Percentiles rank a stretch among this genome's conserved stretches.
Conservation (phyloP, 1,139 yeast species). For the Suhomyces maxii region DNA sequence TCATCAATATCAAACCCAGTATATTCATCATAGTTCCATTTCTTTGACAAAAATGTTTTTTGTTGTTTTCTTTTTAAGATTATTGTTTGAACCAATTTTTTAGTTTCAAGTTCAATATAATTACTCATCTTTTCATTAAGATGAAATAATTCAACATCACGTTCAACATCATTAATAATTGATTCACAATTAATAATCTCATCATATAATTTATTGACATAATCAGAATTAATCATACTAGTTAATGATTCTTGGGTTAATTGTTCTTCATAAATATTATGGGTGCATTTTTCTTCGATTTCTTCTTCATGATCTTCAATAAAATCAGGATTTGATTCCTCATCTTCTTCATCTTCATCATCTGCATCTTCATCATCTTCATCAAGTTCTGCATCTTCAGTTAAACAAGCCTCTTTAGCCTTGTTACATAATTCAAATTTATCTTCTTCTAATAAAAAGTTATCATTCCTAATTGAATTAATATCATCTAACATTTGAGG, state of each 20-base stretch:
- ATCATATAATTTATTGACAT: conserved; percentile 31
- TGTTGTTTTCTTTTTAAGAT: conserved; percentile 35
- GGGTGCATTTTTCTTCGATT: conserved; percentile 3
- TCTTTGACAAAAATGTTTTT: conserved; percentile 31
- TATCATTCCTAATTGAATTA: conserved; percentile 33
- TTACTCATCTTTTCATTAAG: conserved; percentile 35
- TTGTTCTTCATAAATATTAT: conserved; percentile 2
- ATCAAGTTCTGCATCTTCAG: conserved; percentile 26
- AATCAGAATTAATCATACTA: conserved; percentile 13
- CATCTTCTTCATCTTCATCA: conserved; percentile 23
- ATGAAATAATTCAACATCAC: conserved; percentile 45
- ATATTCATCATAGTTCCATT: conserved; percentile 61
- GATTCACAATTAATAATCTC: conserved; percentile 38
- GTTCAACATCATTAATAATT: conserved; percentile 34
- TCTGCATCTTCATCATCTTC: conserved; percentile 26
- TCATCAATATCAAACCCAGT: conserved; percentile 54
- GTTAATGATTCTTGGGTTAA: neutral
- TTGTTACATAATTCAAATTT: conserved; percentile 31
- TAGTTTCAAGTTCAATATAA: conserved; percentile 36
- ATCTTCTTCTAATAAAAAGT: conserved; percentile 36
- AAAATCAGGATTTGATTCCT: conserved; percentile 16
- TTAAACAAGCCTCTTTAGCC: conserved; percentile 17
- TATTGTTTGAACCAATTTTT: conserved; percentile 32
- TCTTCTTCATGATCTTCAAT: conserved; percentile 15
- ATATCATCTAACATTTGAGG: conserved; percentile 44